Base-by-base conservation (phyloP, 1,284 basidiomycete genomes). In the Dichomitus squalens region DNA sequence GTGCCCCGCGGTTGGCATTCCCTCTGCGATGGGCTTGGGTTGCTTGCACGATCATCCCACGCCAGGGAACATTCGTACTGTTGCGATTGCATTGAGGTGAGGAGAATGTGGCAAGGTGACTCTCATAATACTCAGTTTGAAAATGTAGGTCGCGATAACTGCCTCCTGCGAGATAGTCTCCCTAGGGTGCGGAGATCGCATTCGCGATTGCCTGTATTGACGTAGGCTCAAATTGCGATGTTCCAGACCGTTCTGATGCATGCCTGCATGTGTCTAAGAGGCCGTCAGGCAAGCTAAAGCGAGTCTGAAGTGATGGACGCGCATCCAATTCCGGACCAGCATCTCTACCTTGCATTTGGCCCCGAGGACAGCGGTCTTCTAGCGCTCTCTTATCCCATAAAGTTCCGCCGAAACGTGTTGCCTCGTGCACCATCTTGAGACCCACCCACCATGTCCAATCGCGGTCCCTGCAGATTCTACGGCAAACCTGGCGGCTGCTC, bases 401-500 rank as follows among this genome's bases (percentile, higher is more conserved):
- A 46, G 36, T 29, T 14, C 18, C 31, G 25, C 18, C 40, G 23
- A 18, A 18, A 29, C 31, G 14, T 23, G 36, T 38, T 44, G 20
- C 43, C 40, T 41, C 46, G 44, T 49, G 38, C 23, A 29, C n/a
- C 33, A 12, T 38, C 35, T 20, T 40, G 29, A n/a, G 34, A 38
- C 39, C 25, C 21, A 23, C 50, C 31, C 39, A 14, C 49, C 18
- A 53, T 57, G 48, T 65, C 65, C 27, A 52, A 25, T 12, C 49
- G 53, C 21, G 35, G 33, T 0, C 49, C 51, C 21, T 70, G 69
- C 46, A 40, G 50, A 21, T 70, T 66, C 43, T 59, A 64, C 55
- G 52, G 55, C 39, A 65, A 20, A 12, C 68, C 65, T 5, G 64
- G 64, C 7, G 69, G 69, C 6, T 70, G 68, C 34, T 53, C 35